Percentiles rank a stretch among this genome's conserved stretches.
These are phyloP conservation scores for Cercophora scortea DNA, from an alignment of 495 filamentous ascomycete species.

Conservation along the genomic window DNA sequence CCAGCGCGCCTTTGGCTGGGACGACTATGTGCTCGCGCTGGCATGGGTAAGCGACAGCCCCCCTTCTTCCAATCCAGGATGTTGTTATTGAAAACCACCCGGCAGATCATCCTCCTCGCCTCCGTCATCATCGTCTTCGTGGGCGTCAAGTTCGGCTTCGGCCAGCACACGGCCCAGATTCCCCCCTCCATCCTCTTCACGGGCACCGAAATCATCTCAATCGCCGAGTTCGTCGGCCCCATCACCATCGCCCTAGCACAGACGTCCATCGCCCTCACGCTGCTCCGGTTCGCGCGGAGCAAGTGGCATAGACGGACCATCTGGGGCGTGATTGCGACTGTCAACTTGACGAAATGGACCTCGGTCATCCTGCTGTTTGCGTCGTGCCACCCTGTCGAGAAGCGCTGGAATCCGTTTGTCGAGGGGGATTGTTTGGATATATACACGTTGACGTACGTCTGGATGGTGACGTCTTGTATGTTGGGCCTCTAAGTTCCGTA, in stretches of 20 bases:
- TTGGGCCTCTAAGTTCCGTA: not conserved
- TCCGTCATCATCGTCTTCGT: not conserved
- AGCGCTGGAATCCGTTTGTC: not conserved
- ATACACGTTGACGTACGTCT: not conserved
- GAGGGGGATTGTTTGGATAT: not conserved
- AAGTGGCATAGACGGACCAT: conserved; percentile 1
- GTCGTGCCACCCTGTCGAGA: not conserved
- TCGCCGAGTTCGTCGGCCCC: not conserved
- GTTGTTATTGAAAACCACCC: too few relatives aligned
- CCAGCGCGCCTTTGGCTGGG: not conserved
- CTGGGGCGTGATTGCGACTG: conserved; percentile 7
- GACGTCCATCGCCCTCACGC: conserved; percentile 8
- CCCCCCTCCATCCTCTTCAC: not conserved
- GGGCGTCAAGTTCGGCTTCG: not conserved
- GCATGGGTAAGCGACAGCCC: not conserved
- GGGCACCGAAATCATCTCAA: not conserved
- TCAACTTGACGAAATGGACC: conserved; percentile 2
- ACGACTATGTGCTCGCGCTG: not conserved
- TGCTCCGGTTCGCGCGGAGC: conserved; percentile 5
- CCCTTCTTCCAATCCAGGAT: not conserved
- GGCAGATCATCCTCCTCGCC: not conserved
- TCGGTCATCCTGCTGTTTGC: not conserved
- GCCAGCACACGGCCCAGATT: not conserved
- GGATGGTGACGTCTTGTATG: not conserved
- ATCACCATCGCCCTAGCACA: conserved; percentile 1